Conservation (phyloP, 768 basidiomycete species). For the Suillus weaverae region DNA sequence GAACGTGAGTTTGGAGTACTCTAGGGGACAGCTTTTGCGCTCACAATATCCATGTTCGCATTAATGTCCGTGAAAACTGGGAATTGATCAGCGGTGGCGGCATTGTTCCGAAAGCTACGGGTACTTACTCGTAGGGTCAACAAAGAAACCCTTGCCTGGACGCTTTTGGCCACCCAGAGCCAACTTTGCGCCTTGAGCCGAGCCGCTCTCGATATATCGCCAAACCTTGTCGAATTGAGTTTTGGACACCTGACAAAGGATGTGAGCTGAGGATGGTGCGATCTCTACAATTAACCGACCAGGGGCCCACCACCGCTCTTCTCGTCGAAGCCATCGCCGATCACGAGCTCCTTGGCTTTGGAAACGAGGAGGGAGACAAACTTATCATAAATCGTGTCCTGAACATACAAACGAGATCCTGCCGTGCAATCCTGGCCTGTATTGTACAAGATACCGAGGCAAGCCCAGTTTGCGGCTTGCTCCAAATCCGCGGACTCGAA, state of each 20-base stretch:
- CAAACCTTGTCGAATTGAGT: slow-evolving; percentile 84
- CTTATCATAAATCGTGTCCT: slow-evolving; percentile 84
- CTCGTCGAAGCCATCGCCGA: slow-evolving; percentile 83
- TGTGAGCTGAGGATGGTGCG: slow-evolving; percentile 5
- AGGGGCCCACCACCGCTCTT: slow-evolving; percentile 78
- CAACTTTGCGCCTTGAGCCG: slow-evolving; percentile 77
- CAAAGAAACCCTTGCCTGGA: slow-evolving; percentile 77
- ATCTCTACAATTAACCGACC: slow-evolving; percentile 44
- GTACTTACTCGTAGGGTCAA: slow-evolving; percentile 82
- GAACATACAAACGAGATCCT: slow-evolving; percentile 87
- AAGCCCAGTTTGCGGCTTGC: slow-evolving; percentile 81
- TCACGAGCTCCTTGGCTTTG: slow-evolving; percentile 66
- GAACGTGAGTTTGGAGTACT: slow-evolving; percentile 20
- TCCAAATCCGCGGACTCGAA: slow-evolving; percentile 92
- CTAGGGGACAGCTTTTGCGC: slow-evolving; percentile 21
- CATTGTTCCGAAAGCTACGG: slow-evolving; percentile 10
- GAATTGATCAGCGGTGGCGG: slow-evolving; percentile 8
- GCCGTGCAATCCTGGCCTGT: slow-evolving; percentile 94
- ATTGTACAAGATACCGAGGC: slow-evolving; percentile 84
- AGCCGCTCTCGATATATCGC: slow-evolving; percentile 85
- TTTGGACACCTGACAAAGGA: slow-evolving; percentile 66
- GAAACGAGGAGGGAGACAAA: slow-evolving; percentile 67
- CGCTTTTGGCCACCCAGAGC: slow-evolving; percentile 81
- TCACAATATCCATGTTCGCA: slow-evolving; percentile 83
- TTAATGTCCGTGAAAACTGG: slow-evolving; percentile 82